These are phyloP conservation scores for Fagopyrum homotropicum DNA, from an alignment of 148 eudicot genomes.

Conservation along the genomic window DNA sequence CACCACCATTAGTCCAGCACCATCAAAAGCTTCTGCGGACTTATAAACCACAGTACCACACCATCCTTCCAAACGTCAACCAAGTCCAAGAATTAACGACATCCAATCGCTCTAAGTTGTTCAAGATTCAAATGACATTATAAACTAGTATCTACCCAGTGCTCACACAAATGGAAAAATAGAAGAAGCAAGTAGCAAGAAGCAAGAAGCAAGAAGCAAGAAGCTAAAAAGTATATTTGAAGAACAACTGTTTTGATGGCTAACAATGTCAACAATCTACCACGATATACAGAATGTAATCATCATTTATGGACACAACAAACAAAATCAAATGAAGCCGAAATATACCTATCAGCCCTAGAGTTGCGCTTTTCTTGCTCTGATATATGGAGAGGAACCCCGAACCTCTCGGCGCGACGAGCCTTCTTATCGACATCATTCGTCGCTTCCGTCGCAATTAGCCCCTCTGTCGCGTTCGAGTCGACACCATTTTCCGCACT, in stretches of 20 bases:
- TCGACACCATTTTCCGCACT: constrained; percentile 14
- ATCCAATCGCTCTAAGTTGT: not conserved
- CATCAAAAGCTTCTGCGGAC: too few relatives aligned
- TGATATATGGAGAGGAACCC: constrained; percentile 61
- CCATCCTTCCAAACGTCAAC: not conserved
- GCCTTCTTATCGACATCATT: constrained; percentile 58
- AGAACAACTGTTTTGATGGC: not conserved
- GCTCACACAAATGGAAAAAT: too few relatives aligned
- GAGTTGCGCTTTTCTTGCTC: constrained; percentile 73
- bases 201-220: too few relatives aligned
- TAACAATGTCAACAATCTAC: not conserved
- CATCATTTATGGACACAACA: not conserved
- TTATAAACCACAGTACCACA: too few relatives aligned
- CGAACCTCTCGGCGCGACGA: constrained; percentile 79
- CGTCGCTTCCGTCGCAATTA: constrained; percentile 6
- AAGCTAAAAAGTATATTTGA: not conserved
- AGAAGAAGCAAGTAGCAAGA: not conserved
- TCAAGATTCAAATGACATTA: not conserved
- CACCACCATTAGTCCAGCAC: not conserved
- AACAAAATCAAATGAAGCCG: not conserved
- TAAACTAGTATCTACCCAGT: not conserved
- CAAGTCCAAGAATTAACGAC: not conserved
- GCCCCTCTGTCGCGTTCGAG: constrained; percentile 17
- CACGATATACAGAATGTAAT: not conserved
- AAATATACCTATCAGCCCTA: constrained; percentile 60